These are phyloP conservation scores for Trifolium subterraneum DNA, from an alignment of 306 rosid species.

Conservation along the genomic window DNA sequence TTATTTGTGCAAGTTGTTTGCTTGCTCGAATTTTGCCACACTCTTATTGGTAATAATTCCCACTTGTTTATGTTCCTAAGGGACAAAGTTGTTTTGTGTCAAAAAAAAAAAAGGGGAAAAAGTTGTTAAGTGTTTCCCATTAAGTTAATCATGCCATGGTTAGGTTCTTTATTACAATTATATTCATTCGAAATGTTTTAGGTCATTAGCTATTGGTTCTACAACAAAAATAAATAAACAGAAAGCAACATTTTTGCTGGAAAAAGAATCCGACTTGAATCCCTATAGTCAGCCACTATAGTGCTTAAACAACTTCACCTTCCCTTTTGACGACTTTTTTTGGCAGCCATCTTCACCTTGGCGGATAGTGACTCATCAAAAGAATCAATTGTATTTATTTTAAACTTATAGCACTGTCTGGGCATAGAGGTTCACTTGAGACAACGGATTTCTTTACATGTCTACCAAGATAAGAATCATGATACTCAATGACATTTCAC, in stretches of 20 bases:
- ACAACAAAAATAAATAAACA: neutral
- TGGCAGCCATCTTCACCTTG: neutral
- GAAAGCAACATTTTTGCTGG: neutral
- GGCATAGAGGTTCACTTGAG: too few relatives aligned
- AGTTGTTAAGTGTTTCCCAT: neutral
- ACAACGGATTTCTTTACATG: too few relatives aligned
- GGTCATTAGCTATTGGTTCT: neutral
- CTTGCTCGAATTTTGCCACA: neutral
- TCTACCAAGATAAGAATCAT: too few relatives aligned
- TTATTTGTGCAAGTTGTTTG: slow-evolving; percentile 39
- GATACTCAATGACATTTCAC: too few relatives aligned
- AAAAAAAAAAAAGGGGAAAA: too few relatives aligned
- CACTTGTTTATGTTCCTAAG: slow-evolving; percentile 1
- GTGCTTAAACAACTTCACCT: too few relatives aligned
- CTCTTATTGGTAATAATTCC: neutral
- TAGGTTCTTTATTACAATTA: neutral
- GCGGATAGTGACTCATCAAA: neutral
- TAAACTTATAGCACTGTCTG: too few relatives aligned
- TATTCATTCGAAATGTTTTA: neutral
- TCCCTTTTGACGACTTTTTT: too few relatives aligned
- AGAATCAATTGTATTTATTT: too few relatives aligned
- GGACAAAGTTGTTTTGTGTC: slow-evolving; percentile 3
- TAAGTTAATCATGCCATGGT: slow-evolving; percentile 9
- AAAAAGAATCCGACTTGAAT: neutral
- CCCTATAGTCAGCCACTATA: neutral